Conservation (phyloP, 352 stramenopile genomes). For the Globisporangium alternatum region DNA sequence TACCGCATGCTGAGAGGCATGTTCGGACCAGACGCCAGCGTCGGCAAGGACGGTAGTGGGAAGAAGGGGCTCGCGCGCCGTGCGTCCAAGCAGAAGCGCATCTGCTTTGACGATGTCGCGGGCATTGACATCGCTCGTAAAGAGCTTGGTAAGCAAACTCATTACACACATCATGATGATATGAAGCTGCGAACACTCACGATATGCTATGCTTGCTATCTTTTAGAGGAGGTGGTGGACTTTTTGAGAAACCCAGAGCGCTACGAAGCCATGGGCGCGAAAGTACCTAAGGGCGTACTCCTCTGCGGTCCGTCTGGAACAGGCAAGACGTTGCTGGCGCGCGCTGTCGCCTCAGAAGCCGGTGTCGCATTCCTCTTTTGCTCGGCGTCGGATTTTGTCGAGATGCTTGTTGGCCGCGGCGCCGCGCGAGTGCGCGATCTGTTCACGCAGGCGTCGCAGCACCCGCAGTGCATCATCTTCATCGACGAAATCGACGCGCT, state of each 20-base stretch:
- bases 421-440: slow-evolving; percentile 92
- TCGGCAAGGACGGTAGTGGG: slow-evolving; percentile 68
- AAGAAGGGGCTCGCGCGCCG: slow-evolving; percentile 39
- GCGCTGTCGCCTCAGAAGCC: slow-evolving; percentile 91
- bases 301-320: slow-evolving; percentile 92
- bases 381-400: slow-evolving; percentile 96
- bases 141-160: slow-evolving; percentile 64
- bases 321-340: slow-evolving; percentile 94
- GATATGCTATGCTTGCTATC: slow-evolving; percentile 3
- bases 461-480: slow-evolving; percentile 97
- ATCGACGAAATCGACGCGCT: slow-evolving; percentile 98
- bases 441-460: slow-evolving; percentile 92
- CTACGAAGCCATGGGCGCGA: slow-evolving; percentile 92
- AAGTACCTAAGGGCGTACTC: slow-evolving; percentile 92
- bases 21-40: slow-evolving; percentile 40
- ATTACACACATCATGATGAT: background rate
- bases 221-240: slow-evolving; percentile 90
- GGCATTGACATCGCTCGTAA: slow-evolving; percentile 93
- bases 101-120: slow-evolving; percentile 92
- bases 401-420: slow-evolving; percentile 95
- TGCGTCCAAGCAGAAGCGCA: slow-evolving; percentile 32
- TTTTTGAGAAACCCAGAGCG: slow-evolving; percentile 91
- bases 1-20: slow-evolving; percentile 81
- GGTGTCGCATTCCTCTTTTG: slow-evolving; percentile 94
- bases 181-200: background rate